Evolutionary conservation across 2,329 filamentous ascomycete genomes (phyloP).

Genomic region (Lasiodiplodia sp.): DNA sequence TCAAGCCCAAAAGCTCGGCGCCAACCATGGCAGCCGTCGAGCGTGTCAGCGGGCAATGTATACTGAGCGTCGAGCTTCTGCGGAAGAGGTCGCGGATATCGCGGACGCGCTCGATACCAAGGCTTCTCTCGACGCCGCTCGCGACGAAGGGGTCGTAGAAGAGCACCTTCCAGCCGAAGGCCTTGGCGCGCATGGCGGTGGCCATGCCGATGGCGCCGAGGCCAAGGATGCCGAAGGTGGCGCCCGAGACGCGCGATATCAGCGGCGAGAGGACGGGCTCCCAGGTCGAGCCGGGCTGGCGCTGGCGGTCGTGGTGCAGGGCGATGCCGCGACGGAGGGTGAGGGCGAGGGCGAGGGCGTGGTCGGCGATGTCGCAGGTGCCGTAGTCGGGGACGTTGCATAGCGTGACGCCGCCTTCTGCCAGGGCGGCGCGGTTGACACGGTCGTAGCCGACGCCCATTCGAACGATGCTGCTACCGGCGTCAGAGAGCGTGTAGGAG

Average conservation of each 20-base stretch:
- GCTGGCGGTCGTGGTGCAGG: neutral
- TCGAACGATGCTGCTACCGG: neutral
- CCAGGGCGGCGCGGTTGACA: neutral
- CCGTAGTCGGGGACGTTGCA: neutral
- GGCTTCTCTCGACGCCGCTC: neutral
- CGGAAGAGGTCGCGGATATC: neutral
- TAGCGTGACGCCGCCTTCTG: neutral
- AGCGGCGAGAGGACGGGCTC: neutral
- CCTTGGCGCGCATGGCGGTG: neutral
- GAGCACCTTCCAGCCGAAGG: neutral
- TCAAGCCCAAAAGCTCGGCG: slow-evolving; percentile 46
- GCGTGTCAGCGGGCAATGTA: neutral
- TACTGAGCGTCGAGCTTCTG: neutral
- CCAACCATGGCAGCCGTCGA: slow-evolving; percentile 36
- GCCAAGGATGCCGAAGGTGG: neutral
- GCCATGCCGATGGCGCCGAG: neutral
- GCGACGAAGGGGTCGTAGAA: neutral
- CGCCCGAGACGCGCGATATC: neutral
- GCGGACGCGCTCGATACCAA: neutral
- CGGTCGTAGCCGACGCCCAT: neutral
- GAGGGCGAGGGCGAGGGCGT: neutral
- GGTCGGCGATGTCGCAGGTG: neutral
- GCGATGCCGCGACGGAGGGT: neutral
- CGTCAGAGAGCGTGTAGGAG: neutral
- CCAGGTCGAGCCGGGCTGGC: neutral